A percentile compares a stretch with the other conserved stretches of the same genome.
Conservation (phyloP, 148 eudicot genomes). For the Heliosperma pusillum region DNA sequence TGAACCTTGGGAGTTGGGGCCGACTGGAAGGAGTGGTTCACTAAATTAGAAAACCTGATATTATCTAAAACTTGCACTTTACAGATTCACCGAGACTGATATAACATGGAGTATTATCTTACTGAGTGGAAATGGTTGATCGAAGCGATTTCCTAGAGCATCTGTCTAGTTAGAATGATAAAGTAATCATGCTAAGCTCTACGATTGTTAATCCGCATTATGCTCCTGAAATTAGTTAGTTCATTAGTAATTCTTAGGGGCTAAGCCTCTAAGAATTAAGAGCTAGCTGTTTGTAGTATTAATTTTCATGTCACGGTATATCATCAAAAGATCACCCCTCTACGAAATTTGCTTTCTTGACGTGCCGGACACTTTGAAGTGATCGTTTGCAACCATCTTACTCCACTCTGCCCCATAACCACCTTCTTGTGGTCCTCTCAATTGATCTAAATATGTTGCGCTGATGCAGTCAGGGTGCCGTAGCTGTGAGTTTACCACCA, state of each 20-base stretch:
- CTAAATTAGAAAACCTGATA: not conserved
- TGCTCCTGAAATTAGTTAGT: too few relatives aligned
- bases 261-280: not conserved
- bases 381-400: not conserved
- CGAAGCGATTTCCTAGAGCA: too few relatives aligned
- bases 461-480: slow-evolving; percentile 33
- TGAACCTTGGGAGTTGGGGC: too few relatives aligned
- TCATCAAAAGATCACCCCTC: not conserved
- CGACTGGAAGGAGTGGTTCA: too few relatives aligned
- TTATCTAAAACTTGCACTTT: not conserved
- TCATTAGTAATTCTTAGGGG: too few relatives aligned
- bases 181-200: too few relatives aligned
- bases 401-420: not conserved
- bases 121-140: too few relatives aligned
- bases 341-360: not conserved
- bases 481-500: slow-evolving; percentile 41
- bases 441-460: slow-evolving; percentile 6
- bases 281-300: not conserved
- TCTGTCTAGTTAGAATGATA: too few relatives aligned
- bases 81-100: not conserved
- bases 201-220: too few relatives aligned
- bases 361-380: not conserved
- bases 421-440: slow-evolving; percentile 8
- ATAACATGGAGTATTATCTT: too few relatives aligned
- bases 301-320: not conserved